Evolutionary conservation across 345 rosid genomes (phyloP).

Genomic region (Reutealis trisperma): DNA sequence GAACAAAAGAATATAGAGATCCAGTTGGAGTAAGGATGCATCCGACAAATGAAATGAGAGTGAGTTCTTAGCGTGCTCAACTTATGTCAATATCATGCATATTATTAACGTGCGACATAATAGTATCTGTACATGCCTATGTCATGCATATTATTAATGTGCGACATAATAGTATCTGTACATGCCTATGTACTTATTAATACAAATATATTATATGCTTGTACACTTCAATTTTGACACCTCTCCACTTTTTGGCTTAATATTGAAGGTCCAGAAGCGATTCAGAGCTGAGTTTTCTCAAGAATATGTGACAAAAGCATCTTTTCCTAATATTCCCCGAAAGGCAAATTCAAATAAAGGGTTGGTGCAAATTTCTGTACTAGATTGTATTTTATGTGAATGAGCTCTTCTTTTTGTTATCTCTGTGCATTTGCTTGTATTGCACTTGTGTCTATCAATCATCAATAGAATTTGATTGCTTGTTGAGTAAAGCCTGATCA

Average conservation of each 20-base stretch:
- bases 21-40: slow-evolving; percentile 33
- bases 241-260: slow-evolving; percentile 12
- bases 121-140: neutral
- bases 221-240: slow-evolving; percentile 14
- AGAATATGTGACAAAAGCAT: slow-evolving; percentile 43
- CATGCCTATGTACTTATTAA: neutral
- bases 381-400: neutral
- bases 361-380: slow-evolving; percentile 41
- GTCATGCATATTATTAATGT: neutral
- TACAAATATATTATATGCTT: neutral
- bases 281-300: slow-evolving; percentile 38
- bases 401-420: neutral
- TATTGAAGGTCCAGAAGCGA: slow-evolving; percentile 50
- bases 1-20: slow-evolving; percentile 30
- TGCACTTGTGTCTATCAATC: neutral
- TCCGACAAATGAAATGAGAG: slow-evolving; percentile 43
- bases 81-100: neutral
- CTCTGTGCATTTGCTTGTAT: neutral
- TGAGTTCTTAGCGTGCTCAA: slow-evolving; percentile 35
- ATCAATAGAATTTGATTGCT: neutral
- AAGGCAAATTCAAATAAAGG: slow-evolving; percentile 42
- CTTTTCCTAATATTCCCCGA: slow-evolving; percentile 34
- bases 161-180: no score
- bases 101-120: no score
- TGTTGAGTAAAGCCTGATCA: neutral